Conservation (phyloP, 805 yeast species). For the Kuraishia borneana region DNA sequence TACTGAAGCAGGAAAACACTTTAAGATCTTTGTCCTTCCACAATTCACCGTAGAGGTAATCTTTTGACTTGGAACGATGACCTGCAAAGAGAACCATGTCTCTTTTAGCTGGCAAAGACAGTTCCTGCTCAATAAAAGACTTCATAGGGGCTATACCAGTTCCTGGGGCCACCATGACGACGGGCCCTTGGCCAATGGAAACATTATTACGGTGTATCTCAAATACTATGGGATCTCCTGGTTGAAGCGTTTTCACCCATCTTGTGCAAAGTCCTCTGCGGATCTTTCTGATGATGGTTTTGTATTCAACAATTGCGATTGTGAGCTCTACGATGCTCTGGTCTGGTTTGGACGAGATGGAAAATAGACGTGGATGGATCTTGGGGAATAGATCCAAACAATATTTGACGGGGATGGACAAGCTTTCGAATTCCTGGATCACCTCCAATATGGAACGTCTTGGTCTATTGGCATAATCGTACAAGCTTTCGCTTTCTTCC, state of each 20-base stretch:
- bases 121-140: constrained; percentile 40
- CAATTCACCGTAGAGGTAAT: constrained; percentile 49
- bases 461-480: constrained; percentile 88
- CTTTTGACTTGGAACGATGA: constrained; percentile 53
- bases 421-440: constrained; percentile 66
- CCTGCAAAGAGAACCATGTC: constrained; percentile 60
- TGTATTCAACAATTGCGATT: constrained; percentile 78
- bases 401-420: constrained; percentile 66
- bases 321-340: constrained; percentile 47
- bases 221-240: constrained; percentile 40
- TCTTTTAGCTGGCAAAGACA: constrained; percentile 12
- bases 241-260: constrained; percentile 46
- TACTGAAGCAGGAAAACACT: constrained; percentile 34
- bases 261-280: constrained; percentile 77
- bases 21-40: constrained; percentile 35
- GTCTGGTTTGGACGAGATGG: constrained; percentile 61
- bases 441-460: constrained; percentile 81
- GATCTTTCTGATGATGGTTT: constrained; percentile 63
- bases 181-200: constrained; percentile 30
- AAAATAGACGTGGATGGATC: constrained; percentile 73
- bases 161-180: constrained; percentile 81
- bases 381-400: constrained; percentile 69
- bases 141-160: constrained; percentile 96
- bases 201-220: constrained; percentile 37
- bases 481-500: constrained; percentile 72